Conservation (phyloP, 1,284 basidiomycete species). For the Sparassis latifolia region DNA sequence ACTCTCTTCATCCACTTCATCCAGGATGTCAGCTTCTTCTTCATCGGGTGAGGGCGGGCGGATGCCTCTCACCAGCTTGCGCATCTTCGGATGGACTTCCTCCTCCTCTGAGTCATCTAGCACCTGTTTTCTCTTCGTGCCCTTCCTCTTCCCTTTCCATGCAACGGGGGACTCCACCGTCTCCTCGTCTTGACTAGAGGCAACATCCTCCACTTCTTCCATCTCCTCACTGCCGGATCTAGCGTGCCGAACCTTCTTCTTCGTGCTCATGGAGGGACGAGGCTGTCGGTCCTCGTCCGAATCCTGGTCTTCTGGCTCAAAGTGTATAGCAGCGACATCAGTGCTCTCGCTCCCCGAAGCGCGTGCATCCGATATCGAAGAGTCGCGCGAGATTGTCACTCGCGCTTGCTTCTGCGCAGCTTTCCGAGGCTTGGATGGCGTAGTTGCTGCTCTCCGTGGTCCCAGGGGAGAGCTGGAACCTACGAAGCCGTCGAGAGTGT, state of each 20-base stretch:
- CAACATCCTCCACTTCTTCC: not conserved
- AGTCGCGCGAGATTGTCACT: not conserved
- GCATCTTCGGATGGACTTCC: conserved; percentile 26
- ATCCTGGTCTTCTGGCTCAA: conserved; percentile 30
- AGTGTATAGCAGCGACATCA: conserved; percentile 44
- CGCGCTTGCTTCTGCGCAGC: not conserved
- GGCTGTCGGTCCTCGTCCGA: conserved; percentile 29
- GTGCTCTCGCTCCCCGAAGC: conserved; percentile 28
- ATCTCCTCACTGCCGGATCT: conserved; percentile 15
- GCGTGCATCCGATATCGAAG: conserved; percentile 6
- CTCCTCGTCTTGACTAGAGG: conserved; percentile 11
- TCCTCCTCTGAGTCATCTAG: conserved; percentile 18
- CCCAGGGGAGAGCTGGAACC: conserved; percentile 14
- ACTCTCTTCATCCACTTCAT: conserved; percentile 58
- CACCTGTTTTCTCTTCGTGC: conserved; percentile 5
- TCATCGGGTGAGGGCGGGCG: conserved; percentile 39
- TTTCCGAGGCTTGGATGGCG: not conserved
- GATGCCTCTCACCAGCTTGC: conserved; percentile 43
- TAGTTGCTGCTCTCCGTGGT: no score
- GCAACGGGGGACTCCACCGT: conserved; percentile 9
- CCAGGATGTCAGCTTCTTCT: conserved; percentile 37
- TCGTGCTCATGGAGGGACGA: conserved; percentile 26
- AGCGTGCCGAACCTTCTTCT: conserved; percentile 19
- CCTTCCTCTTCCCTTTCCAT: conserved; percentile 18
- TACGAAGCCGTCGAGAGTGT: conserved; percentile 25